Percentiles rank a stretch among this genome's conserved stretches.
Conservation (phyloP, 768 basidiomycete species). For the Royoungia palumana region DNA sequence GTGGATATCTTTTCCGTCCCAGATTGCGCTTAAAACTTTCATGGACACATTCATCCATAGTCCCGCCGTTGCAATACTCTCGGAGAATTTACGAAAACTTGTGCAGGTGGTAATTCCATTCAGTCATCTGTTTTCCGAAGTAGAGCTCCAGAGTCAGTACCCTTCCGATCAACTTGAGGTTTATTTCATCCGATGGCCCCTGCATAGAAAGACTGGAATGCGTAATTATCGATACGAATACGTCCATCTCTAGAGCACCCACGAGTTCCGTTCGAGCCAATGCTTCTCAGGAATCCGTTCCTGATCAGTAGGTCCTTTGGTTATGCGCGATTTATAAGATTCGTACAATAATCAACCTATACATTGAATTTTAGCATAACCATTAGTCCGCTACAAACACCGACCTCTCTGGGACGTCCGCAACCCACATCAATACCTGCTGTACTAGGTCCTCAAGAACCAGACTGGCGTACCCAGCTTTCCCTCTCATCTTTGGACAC, state of each 20-base stretch:
- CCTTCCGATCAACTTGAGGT: background rate
- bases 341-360: background rate
- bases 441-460: background rate
- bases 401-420: background rate
- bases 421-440: background rate
- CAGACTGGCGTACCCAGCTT: background rate
- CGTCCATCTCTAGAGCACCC: background rate
- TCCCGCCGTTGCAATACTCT: background rate
- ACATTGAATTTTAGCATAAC: background rate
- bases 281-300: background rate
- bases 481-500: no score
- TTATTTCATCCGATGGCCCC: background rate
- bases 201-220: conserved; percentile 20
- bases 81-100: conserved; percentile 15
- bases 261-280: background rate
- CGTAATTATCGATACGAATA: conserved; percentile 10
- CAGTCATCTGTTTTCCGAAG: conserved; percentile 18
- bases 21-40: conserved; percentile 25
- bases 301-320: conserved; percentile 12
- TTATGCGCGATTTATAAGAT: background rate
- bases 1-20: background rate
- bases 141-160: conserved; percentile 21
- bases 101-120: conserved; percentile 22
- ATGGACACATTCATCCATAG: conserved; percentile 6
- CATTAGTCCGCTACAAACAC: background rate